Evolutionary conservation across 331 rosid genomes (phyloP).

Genomic region (Prunus yedoensis): DNA sequence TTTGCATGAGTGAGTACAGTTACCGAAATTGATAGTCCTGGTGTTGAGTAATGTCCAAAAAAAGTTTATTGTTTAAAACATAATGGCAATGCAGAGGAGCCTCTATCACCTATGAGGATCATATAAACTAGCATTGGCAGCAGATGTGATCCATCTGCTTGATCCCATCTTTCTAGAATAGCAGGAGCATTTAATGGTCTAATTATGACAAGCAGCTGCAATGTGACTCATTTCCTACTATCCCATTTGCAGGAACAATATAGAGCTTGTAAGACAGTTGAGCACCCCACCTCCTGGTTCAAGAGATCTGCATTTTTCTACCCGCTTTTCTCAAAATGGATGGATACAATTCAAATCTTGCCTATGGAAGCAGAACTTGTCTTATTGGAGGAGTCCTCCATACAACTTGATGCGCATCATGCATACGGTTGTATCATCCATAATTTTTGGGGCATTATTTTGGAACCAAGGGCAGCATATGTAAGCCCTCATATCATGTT

Average conservation of each 20-base stretch:
- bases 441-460: conserved; percentile 19
- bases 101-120: no score
- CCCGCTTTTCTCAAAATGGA: conserved; percentile 49
- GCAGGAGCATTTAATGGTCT: no score
- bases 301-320: conserved; percentile 42
- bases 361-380: conserved; percentile 56
- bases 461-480: conserved; percentile 57
- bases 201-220: no score
- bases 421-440: conserved; percentile 29
- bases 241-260: conserved; percentile 38
- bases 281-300: conserved; percentile 51
- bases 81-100: no score
- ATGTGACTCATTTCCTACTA: neutral
- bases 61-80: no score
- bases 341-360: conserved; percentile 58
- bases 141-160: no score
- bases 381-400: conserved; percentile 61
- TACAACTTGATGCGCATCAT: conserved; percentile 59
- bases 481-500: conserved; percentile 22
- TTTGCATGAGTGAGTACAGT: conserved; percentile 39
- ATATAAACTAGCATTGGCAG: no score
- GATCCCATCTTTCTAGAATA: no score
- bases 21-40: no score
- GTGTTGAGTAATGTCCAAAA: no score
- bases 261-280: conserved; percentile 37